A percentile compares a stretch with the other conserved stretches of the same genome.
Conservation (phyloP, 2,329 filamentous ascomycete species). For the Colletotrichum sidae region DNA sequence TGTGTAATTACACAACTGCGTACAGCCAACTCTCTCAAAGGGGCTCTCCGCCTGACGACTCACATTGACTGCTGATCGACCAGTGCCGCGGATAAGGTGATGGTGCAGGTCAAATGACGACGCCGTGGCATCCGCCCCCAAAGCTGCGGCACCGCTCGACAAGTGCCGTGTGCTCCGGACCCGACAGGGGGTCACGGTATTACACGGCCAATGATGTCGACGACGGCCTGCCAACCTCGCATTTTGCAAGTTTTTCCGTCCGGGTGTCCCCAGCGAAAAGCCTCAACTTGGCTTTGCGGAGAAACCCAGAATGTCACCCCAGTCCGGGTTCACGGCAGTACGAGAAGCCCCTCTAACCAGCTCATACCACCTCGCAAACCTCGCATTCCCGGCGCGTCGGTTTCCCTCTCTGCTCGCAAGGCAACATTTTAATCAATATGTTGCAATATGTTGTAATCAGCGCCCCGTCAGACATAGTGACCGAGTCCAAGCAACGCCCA, state of each 20-base stretch:
- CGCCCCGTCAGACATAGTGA: constrained; percentile 3
- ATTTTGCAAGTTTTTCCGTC: constrained; percentile 21
- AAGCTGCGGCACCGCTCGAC: constrained; percentile 16
- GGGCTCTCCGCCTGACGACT: not conserved
- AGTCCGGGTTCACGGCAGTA: constrained; percentile 5
- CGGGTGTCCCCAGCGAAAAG: constrained; percentile 10
- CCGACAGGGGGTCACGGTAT: not conserved
- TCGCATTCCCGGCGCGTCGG: not conserved
- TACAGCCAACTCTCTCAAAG: not conserved
- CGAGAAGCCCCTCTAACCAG: constrained; percentile 10
- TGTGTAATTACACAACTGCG: not conserved
- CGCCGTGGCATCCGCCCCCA: constrained; percentile 14
- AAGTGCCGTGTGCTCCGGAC: constrained; percentile 23
- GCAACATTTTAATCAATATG: constrained; percentile 10
- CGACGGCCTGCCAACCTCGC: not conserved
- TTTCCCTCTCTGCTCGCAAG: too few species aligned
- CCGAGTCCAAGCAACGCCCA: not conserved
- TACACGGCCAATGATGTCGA: constrained; percentile 21
- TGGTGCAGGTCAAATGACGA: not conserved
- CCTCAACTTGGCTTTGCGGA: constrained; percentile 27
- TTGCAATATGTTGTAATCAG: not conserved
- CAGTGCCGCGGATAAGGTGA: constrained; percentile 30
- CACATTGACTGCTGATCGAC: not conserved
- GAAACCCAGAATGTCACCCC: constrained; percentile 20
- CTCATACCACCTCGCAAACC: constrained; percentile 2